Conservation (phyloP, 805 yeast genomes). For the Candida sanyiensis region DNA sequence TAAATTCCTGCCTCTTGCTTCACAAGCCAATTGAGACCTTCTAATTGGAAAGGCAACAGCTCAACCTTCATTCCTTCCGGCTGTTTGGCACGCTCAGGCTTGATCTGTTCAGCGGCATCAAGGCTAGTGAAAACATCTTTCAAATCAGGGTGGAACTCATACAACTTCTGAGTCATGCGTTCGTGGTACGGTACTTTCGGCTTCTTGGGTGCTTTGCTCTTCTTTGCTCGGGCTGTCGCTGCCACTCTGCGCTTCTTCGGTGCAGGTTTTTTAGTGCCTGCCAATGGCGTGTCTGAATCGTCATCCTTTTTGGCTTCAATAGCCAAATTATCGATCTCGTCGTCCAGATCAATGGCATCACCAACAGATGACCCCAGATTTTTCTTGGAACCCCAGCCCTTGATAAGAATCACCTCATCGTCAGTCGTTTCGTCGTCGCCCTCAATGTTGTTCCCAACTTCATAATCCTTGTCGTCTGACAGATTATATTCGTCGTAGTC, state of each 20-base stretch:
- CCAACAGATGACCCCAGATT: slow-evolving; percentile 10
- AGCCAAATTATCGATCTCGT: slow-evolving; percentile 11
- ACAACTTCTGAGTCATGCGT: slow-evolving; percentile 61
- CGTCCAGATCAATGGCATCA: slow-evolving; percentile 18
- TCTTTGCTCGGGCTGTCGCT: slow-evolving; percentile 15
- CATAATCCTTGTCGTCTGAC: slow-evolving; percentile 24
- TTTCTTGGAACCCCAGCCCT: slow-evolving; percentile 1
- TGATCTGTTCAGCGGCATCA: slow-evolving; percentile 39
- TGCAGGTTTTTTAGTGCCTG: slow-evolving; percentile 17
- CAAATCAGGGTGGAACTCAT: slow-evolving; percentile 74
- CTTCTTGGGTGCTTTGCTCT: slow-evolving; percentile 24
- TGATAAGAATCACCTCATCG: slow-evolving; percentile 21
- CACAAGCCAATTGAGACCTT: slow-evolving; percentile 86
- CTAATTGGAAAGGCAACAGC: slow-evolving; percentile 85
- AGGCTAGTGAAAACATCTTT: slow-evolving; percentile 65
- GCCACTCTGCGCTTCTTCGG: no score
- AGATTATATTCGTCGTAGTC: slow-evolving; percentile 32
- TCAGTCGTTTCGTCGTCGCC: slow-evolving; percentile 24
- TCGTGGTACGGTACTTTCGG: slow-evolving; percentile 65
- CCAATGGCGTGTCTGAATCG: slow-evolving; percentile 27
- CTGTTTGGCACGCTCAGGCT: slow-evolving; percentile 56
- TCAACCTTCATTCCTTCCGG: slow-evolving; percentile 73
- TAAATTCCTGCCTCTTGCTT: slow-evolving; percentile 76
- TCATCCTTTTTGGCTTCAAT: slow-evolving; percentile 4
- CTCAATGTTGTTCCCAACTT: slow-evolving; percentile 2